Conservation (phyloP, 2,329 filamentous ascomycete genomes). For the Paecilomyces dactylethromorphus region DNA sequence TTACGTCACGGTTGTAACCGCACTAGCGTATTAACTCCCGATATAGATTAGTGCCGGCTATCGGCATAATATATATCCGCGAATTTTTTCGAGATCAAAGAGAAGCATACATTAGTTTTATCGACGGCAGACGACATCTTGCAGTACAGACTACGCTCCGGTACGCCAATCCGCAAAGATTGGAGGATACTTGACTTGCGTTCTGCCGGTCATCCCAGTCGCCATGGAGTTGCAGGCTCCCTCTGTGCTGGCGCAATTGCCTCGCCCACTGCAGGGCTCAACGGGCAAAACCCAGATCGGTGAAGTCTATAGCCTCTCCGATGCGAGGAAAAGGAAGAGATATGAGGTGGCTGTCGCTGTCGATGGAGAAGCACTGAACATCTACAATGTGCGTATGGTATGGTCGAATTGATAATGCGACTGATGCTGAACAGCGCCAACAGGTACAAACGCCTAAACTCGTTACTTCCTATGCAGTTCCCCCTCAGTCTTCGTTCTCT, state of each 20-base stretch:
- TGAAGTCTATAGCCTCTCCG: constrained; percentile 48
- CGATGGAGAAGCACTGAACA: constrained; percentile 56
- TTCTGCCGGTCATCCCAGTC: constrained; percentile 4
- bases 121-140: not conserved
- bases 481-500: constrained; percentile 52
- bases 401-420: not conserved
- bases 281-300: constrained; percentile 35
- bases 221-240: constrained; percentile 40
- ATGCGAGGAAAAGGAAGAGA: constrained; percentile 55
- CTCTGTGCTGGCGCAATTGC: constrained; percentile 40
- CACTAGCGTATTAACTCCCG: constrained; percentile 6
- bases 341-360: constrained; percentile 55
- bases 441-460: constrained; percentile 57
- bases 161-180: constrained; percentile 1
- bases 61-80: constrained; percentile 24
- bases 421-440: not conserved
- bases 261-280: constrained; percentile 34
- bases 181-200: constrained; percentile 4
- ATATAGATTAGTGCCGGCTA: constrained; percentile 7
- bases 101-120: not conserved
- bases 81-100: constrained; percentile 27
- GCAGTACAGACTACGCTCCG: not conserved
- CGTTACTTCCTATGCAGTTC: constrained; percentile 55
- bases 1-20: not conserved
- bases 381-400: constrained; percentile 50